These are phyloP conservation scores for Nakaseomyces sp. DNA, from an alignment of 1,139 yeast genomes.

Conservation along the genomic window DNA sequence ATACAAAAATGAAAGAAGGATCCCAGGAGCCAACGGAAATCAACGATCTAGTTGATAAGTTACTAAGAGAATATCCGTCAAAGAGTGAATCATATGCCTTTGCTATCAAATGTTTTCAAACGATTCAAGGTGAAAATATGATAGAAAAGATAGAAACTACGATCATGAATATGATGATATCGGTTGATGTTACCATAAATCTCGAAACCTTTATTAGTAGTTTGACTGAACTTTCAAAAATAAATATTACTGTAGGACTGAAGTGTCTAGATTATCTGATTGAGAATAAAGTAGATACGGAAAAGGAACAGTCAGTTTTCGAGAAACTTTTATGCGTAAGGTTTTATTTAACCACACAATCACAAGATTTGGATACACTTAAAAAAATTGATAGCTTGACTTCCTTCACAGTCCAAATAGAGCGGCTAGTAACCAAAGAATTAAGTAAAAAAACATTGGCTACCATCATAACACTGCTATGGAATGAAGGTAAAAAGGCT, in stretches of 20 bases:
- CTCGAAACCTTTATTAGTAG: constrained; percentile 16
- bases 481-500: constrained; percentile 24
- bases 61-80: constrained; percentile 19
- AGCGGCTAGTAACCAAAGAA: constrained; percentile 11
- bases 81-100: constrained; percentile 19
- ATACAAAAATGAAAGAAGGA: constrained; percentile 10
- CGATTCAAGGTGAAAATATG: constrained; percentile 5
- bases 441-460: constrained; percentile 15
- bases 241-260: constrained; percentile 13
- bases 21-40: background rate
- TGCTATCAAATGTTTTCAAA: constrained; percentile 12
- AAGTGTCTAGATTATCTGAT: constrained; percentile 21
- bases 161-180: constrained; percentile 20
- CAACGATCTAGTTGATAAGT: constrained; percentile 6
- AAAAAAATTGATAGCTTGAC: constrained; percentile 16
- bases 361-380: constrained; percentile 12
- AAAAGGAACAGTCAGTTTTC: constrained; percentile 12
- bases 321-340: constrained; percentile 17
- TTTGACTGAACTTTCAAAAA: constrained; percentile 18
- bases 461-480: constrained; percentile 21
- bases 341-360: constrained; percentile 19
- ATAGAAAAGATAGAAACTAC: constrained; percentile 14
- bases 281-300: constrained; percentile 16
- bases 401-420: constrained; percentile 12
- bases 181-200: constrained; percentile 14